Conservation (phyloP, 768 basidiomycete species). For the Xerocomellus dryophilus region DNA sequence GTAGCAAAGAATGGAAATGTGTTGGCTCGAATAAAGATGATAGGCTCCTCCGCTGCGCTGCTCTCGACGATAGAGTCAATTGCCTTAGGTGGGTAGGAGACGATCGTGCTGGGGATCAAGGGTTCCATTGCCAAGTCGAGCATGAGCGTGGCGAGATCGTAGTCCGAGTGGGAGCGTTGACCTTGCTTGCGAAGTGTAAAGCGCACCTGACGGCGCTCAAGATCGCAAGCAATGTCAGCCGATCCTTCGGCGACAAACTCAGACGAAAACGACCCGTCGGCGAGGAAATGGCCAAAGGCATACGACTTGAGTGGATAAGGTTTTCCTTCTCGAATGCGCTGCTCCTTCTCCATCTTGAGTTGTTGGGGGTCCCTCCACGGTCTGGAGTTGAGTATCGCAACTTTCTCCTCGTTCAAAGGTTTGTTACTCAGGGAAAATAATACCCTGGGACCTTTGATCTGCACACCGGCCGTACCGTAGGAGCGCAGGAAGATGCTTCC, state of each 20-base stretch:
- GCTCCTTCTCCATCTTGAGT: constrained; percentile 25
- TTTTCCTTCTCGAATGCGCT: constrained; percentile 19
- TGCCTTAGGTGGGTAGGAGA: constrained; percentile 19
- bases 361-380: constrained; percentile 32
- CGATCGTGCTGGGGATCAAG: constrained; percentile 3
- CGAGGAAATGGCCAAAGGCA: constrained; percentile 36
- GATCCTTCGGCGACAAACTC: constrained; percentile 28
- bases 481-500: constrained; percentile 27
- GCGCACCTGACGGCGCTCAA: constrained; percentile 31
- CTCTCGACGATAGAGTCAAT: constrained; percentile 24
- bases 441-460: constrained; percentile 24
- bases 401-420: constrained; percentile 20
- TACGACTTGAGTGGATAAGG: constrained; percentile 25
- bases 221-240: constrained; percentile 37
- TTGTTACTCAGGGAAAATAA: constrained; percentile 22
- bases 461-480: constrained; percentile 27
- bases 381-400: constrained; percentile 24
- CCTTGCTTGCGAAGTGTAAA: constrained; percentile 30
- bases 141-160: not conserved
- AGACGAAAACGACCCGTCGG: constrained; percentile 34
- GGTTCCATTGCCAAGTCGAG: not conserved
- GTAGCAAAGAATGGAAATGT: constrained; percentile 31
- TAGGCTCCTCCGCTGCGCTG: constrained; percentile 4
- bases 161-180: constrained; percentile 8
- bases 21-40: constrained; percentile 33